Conservation (phyloP, 495 filamentous ascomycete genomes). For the Letharia columbiana region DNA sequence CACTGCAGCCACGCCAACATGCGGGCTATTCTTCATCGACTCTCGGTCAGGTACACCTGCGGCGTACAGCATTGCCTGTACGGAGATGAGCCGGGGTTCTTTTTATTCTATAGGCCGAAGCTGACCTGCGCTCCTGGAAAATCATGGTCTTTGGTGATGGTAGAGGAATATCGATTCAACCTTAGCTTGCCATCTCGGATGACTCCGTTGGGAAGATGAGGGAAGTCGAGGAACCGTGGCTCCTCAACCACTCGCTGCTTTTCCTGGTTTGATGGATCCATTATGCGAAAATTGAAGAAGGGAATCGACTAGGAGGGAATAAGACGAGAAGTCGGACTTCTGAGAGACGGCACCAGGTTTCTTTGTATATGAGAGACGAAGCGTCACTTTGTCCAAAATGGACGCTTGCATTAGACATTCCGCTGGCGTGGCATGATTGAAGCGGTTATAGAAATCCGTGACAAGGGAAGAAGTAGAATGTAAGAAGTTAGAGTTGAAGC, state of each 20-base stretch:
- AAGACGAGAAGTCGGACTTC: neutral
- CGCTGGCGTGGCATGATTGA: constrained; percentile 12
- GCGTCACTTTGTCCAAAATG: neutral
- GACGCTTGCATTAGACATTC: neutral
- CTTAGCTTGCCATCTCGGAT: constrained; percentile 53
- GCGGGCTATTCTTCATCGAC: constrained; percentile 82
- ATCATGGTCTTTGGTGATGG: constrained; percentile 75
- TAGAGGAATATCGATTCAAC: constrained; percentile 63
- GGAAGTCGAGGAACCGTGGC: constrained; percentile 56
- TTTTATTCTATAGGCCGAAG: constrained; percentile 13
- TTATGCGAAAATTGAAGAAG: constrained; percentile 22
- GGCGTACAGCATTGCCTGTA: constrained; percentile 88
- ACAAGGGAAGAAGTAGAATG: neutral
- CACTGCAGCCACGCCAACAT: constrained; percentile 81
- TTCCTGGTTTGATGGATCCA: constrained; percentile 37
- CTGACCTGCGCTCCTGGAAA: constrained; percentile 84
- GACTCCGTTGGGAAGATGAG: constrained; percentile 46
- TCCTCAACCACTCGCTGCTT: constrained; percentile 39
- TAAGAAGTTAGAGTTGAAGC: neutral
- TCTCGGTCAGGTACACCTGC: constrained; percentile 79
- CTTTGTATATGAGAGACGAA: neutral
- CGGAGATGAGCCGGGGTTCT: neutral
- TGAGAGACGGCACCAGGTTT: neutral
- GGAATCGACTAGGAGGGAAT: neutral
- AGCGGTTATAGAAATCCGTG: constrained; percentile 10